A percentile compares a stretch with the other conserved stretches of the same genome.
Conservation (phyloP, 1,139 yeast species). For the Chernovozyma sophiae-reginae region DNA sequence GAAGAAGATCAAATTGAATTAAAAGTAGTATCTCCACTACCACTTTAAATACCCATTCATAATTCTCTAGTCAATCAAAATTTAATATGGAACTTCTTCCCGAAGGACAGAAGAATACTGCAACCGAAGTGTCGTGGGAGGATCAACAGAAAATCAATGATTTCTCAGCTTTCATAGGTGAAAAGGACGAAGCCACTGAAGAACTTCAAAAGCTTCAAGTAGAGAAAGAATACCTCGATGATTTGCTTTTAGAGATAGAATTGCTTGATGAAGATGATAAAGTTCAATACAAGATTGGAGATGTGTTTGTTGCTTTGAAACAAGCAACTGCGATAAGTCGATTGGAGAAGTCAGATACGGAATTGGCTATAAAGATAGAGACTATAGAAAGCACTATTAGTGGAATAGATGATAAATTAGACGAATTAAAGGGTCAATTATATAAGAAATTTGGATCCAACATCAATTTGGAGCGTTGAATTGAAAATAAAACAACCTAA, state of each 20-base stretch:
- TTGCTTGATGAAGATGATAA: conserved; percentile 75
- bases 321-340: conserved; percentile 63
- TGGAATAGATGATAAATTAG: conserved; percentile 50
- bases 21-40: background rate
- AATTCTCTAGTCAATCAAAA: background rate
- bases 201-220: conserved; percentile 48
- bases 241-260: conserved; percentile 80
- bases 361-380: conserved; percentile 47
- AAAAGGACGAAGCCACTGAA: conserved; percentile 56
- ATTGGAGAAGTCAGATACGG: conserved; percentile 58
- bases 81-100: conserved; percentile 52
- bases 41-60: background rate
- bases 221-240: conserved; percentile 88
- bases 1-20: conserved; percentile 91
- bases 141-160: conserved; percentile 88
- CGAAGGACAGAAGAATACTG: conserved; percentile 62
- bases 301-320: conserved; percentile 64
- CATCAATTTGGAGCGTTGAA: conserved; percentile 70
- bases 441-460: conserved; percentile 89
- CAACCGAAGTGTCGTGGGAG: conserved; percentile 73
- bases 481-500: too few relatives aligned
- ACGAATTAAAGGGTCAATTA: conserved; percentile 60
- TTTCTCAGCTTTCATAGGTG: conserved; percentile 76
- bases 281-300: conserved; percentile 71
- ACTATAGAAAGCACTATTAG: conserved; percentile 45